Conservation (phyloP, 2,329 filamentous ascomycete genomes). For the Blastomyces gilchristii region DNA sequence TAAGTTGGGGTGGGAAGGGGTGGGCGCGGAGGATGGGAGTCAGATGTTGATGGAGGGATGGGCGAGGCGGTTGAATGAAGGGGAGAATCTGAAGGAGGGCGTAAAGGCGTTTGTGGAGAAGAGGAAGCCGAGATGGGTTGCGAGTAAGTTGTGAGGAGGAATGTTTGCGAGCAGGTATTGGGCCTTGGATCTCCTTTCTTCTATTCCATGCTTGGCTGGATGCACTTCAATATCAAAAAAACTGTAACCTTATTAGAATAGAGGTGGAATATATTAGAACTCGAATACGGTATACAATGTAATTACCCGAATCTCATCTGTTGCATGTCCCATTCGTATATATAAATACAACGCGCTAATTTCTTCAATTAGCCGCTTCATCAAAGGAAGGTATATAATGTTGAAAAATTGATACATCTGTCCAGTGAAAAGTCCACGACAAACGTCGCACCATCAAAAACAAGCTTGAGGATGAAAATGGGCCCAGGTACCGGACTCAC, state of each 20-base stretch:
- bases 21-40: conserved; percentile 55
- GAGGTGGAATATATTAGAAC: neutral
- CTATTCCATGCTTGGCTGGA: neutral
- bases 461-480: neutral
- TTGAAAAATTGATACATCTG: neutral
- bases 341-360: no score
- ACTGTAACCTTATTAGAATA: neutral
- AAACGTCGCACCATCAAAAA: neutral
- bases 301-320: no score
- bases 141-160: conserved; percentile 27
- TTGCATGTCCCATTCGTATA: no score
- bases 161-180: no score
- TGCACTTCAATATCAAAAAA: no score
- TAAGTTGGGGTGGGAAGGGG: conserved; percentile 60
- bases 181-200: neutral
- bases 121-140: conserved; percentile 54
- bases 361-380: no score
- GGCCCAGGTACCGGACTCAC: neutral
- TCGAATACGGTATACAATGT: no score
- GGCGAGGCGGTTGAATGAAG: conserved; percentile 50
- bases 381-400: neutral
- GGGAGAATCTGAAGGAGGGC: conserved; percentile 66
- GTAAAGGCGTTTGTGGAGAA: conserved; percentile 67
- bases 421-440: neutral
- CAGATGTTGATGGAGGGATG: conserved; percentile 47